Base-by-base conservation (phyloP, 2,329 filamentous ascomycete genomes). In the Dothiorella sarmentorum region DNA sequence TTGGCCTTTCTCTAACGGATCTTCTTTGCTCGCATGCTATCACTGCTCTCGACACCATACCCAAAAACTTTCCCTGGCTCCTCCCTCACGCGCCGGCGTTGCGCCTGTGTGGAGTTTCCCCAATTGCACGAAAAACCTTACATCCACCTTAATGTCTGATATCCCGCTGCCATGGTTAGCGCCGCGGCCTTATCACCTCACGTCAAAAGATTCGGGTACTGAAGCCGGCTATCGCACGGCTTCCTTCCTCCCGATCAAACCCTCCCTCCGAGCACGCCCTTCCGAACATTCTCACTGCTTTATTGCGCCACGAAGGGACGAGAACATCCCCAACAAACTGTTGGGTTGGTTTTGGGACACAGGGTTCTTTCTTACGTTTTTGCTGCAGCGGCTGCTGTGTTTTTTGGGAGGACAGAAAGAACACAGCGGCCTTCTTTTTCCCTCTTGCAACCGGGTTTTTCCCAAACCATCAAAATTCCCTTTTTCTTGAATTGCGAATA, bases 81-180 rank as follows among this genome's bases (percentile, higher is more conserved):
- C 15, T n/a, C 10, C 35, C 24, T 10, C n/a, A n/a, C 15, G 11
- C 24, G 49, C 24, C 37, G 35, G 35, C 22, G 22, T 37, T 37
- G 49, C 35, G 22, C 35, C 24, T 51, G 24, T 26, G 20, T 13
- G 35, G 26, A 52, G 22, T 22, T n/a, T n/a, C n/a, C n/a, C 35
- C 9, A 24, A 4, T 26, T 53, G 35, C 33, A 53, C 35, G 49
- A 53, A 37, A n/a, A 37, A 53, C 47, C 40, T 7, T 53, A 53
- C 24, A 53, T 24, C 15, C 37, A 53, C 49, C 42, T 35, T 53
- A 53, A 53, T 53, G 49, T 53, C 49, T 53, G 49, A 53, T 53
- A 53, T 53, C 49, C 49, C 49, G 35, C 35, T 35, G 49, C 31
- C 24, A 20, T 4, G 26, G 17, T n/a, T 15, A 37, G 11, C 26